These are phyloP conservation scores for Chimonanthus salicifolius DNA, from an alignment of 164 flowering plant genomes.

Conservation along the genomic window DNA sequence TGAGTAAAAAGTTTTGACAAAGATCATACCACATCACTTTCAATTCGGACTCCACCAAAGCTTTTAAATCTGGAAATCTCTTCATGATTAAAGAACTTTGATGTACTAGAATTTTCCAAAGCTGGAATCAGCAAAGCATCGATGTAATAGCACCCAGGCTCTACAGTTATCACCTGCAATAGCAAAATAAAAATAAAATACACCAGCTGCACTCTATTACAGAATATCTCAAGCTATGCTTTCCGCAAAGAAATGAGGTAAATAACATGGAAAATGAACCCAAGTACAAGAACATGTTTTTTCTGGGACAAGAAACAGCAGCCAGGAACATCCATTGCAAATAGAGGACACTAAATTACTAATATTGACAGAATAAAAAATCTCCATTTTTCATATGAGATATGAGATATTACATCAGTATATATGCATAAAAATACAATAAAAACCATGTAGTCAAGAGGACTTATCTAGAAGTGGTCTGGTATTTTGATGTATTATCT, in stretches of 20 bases:
- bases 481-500: neutral
- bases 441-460: neutral
- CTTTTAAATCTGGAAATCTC: conserved; percentile 46
- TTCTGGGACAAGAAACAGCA: neutral
- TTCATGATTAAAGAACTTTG: conserved; percentile 58
- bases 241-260: neutral
- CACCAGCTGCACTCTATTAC: neutral
- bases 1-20: neutral
- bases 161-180: conserved; percentile 85
- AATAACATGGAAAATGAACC: too few relatives aligned
- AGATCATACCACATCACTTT: conserved; percentile 79
- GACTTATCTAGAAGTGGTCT: neutral
- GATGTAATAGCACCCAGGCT: conserved; percentile 97
- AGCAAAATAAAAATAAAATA: neutral
- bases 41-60: conserved; percentile 93
- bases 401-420: neutral
- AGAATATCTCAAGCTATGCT: neutral
- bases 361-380: too few relatives aligned
- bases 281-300: neutral
- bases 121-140: conserved; percentile 74
- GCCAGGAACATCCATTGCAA: neutral
- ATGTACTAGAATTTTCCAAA: conserved; percentile 44
- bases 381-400: neutral
- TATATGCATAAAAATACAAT: neutral
- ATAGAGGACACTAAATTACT: neutral